Conservation (phyloP, 2,329 filamentous ascomycete species). For the Fusarium cyanostomum region DNA sequence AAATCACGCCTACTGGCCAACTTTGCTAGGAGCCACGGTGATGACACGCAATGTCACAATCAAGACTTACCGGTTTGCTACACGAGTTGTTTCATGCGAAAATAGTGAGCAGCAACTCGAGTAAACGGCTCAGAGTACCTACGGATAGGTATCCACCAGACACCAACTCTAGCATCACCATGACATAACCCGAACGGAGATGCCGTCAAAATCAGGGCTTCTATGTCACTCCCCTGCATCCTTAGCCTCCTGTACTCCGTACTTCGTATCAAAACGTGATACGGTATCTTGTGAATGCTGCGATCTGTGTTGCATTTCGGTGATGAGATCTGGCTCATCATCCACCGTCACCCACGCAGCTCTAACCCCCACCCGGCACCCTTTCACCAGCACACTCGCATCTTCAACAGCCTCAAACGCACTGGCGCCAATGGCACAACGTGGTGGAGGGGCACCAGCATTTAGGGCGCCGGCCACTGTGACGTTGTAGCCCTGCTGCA, state of each 20-base stretch:
- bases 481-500: constrained; percentile 9
- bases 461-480: constrained; percentile 1
- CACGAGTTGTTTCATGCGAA: background rate
- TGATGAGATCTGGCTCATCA: background rate
- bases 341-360: constrained; percentile 6
- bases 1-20: background rate
- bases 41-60: background rate
- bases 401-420: constrained; percentile 33
- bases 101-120: too few relatives aligned
- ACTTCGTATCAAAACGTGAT: background rate
- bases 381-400: constrained; percentile 12
- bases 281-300: constrained; percentile 6
- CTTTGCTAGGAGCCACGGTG: background rate
- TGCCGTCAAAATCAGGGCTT: background rate
- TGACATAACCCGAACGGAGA: background rate
- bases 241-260: background rate
- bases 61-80: too few relatives aligned
- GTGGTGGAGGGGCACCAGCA: constrained; percentile 2
- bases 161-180: background rate
- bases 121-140: too few relatives aligned
- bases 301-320: background rate
- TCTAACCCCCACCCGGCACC: constrained; percentile 17
- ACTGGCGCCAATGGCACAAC: constrained; percentile 22
- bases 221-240: background rate
- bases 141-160: too few relatives aligned